phyloP scores from a whole-genome alignment of 441 rosid species.

The Bocquillonia castaneifolia region DNA sequence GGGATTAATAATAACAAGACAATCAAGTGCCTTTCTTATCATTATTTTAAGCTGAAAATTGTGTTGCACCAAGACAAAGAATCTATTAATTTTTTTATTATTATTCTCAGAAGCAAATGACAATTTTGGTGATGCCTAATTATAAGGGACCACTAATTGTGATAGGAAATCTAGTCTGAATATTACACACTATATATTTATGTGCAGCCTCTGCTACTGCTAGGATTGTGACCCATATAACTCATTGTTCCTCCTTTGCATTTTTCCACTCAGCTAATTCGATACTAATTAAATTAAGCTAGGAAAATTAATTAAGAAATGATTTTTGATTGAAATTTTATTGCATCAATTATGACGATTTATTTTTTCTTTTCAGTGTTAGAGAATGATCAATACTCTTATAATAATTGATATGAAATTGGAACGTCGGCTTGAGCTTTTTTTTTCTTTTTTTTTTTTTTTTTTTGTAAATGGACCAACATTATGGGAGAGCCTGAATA shows the following conservation, averaged over 20 bases:
- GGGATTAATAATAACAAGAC: constrained; percentile 1
- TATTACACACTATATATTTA: background rate
- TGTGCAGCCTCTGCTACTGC: background rate
- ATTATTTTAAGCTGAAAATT: constrained; percentile 3
- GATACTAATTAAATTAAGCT: background rate
- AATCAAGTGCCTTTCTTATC: background rate
- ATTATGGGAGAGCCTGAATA: constrained; percentile 3
- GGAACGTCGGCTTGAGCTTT: no score
- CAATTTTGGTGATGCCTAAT: background rate
- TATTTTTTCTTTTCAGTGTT: no score
- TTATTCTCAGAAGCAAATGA: background rate
- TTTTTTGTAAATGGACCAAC: background rate
- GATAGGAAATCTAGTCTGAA: background rate
- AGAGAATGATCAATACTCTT: no score
- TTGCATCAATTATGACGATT: no score
- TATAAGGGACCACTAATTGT: constrained; percentile 13
- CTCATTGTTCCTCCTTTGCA: background rate
- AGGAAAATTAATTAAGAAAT: no score
- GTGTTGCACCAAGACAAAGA: constrained; percentile 7
- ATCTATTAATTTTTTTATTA: constrained; percentile 9
- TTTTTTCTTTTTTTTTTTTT: no score
- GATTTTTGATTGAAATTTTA: background rate
- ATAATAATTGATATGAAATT: no score
- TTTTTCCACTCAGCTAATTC: background rate
- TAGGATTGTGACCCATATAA: background rate